Evolutionary conservation across 495 filamentous ascomycete species (phyloP).

Genomic region (Apodospora peruviana): DNA sequence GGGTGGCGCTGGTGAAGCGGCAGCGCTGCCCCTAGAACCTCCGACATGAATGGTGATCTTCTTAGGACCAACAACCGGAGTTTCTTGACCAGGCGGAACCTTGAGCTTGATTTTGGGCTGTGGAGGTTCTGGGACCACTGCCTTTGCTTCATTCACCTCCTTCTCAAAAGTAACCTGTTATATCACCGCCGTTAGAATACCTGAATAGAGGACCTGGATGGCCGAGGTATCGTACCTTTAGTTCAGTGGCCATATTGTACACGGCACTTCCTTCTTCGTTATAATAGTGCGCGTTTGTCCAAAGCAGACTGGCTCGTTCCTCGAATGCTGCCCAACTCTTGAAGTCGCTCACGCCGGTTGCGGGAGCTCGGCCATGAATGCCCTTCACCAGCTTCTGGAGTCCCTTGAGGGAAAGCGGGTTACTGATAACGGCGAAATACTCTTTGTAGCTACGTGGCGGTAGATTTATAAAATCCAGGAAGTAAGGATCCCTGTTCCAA

Average conservation of each 20-base stretch:
- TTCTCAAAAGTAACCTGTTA: conserved; percentile 56
- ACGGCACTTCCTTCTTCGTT: conserved; percentile 87
- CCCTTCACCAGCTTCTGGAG: conserved; percentile 69
- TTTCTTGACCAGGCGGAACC: conserved; percentile 39
- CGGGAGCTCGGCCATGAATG: conserved; percentile 55
- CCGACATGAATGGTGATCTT: conserved; percentile 53
- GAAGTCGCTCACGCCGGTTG: conserved; percentile 63
- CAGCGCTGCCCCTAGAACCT: conserved; percentile 42
- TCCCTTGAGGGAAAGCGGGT: conserved; percentile 65
- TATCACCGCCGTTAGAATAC: background rate
- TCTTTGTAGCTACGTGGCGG: conserved; percentile 59
- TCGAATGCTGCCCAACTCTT: conserved; percentile 77
- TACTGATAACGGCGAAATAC: conserved; percentile 70
- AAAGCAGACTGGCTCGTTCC: conserved; percentile 68
- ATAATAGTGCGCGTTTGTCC: conserved; percentile 80
- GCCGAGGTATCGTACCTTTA: conserved; percentile 55
- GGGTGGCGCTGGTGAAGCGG: conserved; percentile 51
- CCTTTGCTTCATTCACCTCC: conserved; percentile 63
- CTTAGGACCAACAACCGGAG: conserved; percentile 30
- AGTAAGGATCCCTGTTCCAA: conserved; percentile 47
- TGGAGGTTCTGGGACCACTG: conserved; percentile 54
- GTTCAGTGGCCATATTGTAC: conserved; percentile 60
- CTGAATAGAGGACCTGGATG: background rate
- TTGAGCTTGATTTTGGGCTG: conserved; percentile 77
- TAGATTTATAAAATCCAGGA: conserved; percentile 60